phyloP scores from a whole-genome alignment of 2,329 filamentous ascomycete genomes.

The Alternaria postmessia region DNA sequence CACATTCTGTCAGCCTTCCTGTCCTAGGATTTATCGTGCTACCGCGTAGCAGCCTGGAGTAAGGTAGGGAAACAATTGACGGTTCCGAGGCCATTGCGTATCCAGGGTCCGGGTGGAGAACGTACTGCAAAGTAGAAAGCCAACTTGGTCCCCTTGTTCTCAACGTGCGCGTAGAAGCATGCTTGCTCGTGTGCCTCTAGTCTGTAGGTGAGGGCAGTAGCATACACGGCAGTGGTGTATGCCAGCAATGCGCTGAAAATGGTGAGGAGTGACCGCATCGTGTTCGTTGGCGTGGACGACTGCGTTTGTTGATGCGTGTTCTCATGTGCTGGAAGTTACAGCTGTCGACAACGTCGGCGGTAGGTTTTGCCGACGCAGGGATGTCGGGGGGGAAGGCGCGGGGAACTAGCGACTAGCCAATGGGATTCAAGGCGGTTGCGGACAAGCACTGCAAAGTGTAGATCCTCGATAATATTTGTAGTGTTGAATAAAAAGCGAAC shows the following conservation, averaged over 20 bases:
- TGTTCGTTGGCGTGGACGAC: constrained; percentile 26
- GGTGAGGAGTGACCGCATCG: constrained; percentile 47
- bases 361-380: constrained; percentile 32
- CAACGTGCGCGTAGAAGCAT: constrained; percentile 88
- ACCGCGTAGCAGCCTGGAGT: neutral
- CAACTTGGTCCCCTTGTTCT: constrained; percentile 83
- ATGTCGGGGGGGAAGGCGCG: constrained; percentile 22
- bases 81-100: neutral
- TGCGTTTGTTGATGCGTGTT: constrained; percentile 20
- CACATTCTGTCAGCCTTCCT: constrained; percentile 2
- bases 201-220: constrained; percentile 94
- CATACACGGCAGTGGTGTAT: constrained; percentile 74
- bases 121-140: constrained; percentile 98
- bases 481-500: neutral
- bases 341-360: constrained; percentile 44
- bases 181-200: constrained; percentile 89
- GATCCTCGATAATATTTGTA: neutral
- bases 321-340: constrained; percentile 29
- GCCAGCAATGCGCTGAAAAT: constrained; percentile 69
- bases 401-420: constrained; percentile 28
- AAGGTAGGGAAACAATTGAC: neutral
- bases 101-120: neutral
- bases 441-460: neutral
- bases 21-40: neutral
- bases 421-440: constrained; percentile 5